Base-by-base conservation (phyloP, 2,329 filamentous ascomycete genomes). In the Chaetothyriales sp. region DNA sequence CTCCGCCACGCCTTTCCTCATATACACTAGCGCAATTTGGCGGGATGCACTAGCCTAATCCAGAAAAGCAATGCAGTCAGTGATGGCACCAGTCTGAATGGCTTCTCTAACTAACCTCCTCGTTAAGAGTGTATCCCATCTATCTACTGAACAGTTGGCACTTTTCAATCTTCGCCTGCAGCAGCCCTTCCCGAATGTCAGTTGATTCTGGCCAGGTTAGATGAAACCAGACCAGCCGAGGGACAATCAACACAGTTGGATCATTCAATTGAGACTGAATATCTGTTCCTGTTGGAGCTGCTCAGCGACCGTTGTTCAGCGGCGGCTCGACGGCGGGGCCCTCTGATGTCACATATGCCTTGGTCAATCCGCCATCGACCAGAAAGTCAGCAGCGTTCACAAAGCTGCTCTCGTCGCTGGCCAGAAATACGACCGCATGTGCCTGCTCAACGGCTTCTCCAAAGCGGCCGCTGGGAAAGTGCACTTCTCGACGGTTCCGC, bases 371-470 rank as follows among this genome's bases (percentile, higher is more conserved):
- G 52, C 92, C 92, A 62, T 98, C 92, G 22, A 96, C 88, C 3
- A 94, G 83, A 70, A 96, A 94, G 65, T 96, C 92, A 53, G 79
- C 83, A 9, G 85, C 88, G 58, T 92, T 94, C 62, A 94, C 84
- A 61, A 93, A 94, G 72, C 84, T 86, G 63, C 83, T 81, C 73
- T 94, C 87, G 59, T 94, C 87, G 58, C 82, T 88, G 7, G 87
- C 87, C 54, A 94, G 69, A 71, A 94, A 94, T 6, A 95, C 65
- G 0, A 94, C 88, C 5, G 86, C 88, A 56, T 93, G 84, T 0
- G 88, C 88, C 72, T 94, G 88, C 73, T 95, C 88, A 54, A 95
- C 72, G n/a, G 89, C 86, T 73, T 95, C 88, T 47, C 88, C 88
- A 62, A 95, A 95, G 10, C 89, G 79, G 43, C 88, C 88, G 6